Evolutionary conservation across 2,329 filamentous ascomycete species (phyloP).

Genomic region (Escovopsis sp.): DNA sequence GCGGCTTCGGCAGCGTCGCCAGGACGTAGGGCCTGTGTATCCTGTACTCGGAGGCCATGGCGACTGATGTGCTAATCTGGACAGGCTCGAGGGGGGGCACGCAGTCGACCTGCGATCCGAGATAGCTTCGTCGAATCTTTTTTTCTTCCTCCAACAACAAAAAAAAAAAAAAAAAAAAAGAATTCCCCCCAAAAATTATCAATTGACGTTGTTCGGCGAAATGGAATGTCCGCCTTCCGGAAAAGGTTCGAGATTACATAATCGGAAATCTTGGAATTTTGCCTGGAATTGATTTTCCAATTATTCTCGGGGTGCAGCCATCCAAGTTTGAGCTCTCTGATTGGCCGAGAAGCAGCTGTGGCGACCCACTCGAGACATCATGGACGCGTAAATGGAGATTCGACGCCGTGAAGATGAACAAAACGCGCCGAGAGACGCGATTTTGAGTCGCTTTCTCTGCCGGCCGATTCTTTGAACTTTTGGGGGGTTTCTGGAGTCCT

Average conservation of each 20-base stretch:
- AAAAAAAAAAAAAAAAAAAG: constrained; percentile 16
- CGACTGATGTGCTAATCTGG: constrained; percentile 4
- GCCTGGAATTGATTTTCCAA: neutral
- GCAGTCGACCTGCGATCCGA: neutral
- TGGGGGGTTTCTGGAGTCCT: too few relatives aligned
- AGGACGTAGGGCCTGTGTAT: constrained; percentile 51
- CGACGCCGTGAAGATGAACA: too few relatives aligned
- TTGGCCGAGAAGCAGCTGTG: neutral
- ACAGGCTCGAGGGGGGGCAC: too few relatives aligned
- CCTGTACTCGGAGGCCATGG: constrained; percentile 44
- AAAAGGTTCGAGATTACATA: too few relatives aligned
- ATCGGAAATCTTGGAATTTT: constrained; percentile 4
- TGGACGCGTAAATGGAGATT: too few relatives aligned
- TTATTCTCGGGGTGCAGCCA: too few relatives aligned
- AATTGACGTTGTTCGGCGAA: constrained; percentile 12
- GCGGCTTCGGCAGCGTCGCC: constrained; percentile 41
- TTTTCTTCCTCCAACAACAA: constrained; percentile 8
- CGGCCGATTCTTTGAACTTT: too few relatives aligned
- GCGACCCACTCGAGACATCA: neutral
- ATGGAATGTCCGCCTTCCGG: constrained; percentile 23
- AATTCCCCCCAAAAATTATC: too few relatives aligned
- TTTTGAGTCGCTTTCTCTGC: neutral
- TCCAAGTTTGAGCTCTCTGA: constrained; percentile 6
- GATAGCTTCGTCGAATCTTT: constrained; percentile 12
- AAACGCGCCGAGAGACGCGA: neutral